phyloP scores from a whole-genome alignment of 2,329 filamentous ascomycete genomes.

The Alternaria angustiovoidea region DNA sequence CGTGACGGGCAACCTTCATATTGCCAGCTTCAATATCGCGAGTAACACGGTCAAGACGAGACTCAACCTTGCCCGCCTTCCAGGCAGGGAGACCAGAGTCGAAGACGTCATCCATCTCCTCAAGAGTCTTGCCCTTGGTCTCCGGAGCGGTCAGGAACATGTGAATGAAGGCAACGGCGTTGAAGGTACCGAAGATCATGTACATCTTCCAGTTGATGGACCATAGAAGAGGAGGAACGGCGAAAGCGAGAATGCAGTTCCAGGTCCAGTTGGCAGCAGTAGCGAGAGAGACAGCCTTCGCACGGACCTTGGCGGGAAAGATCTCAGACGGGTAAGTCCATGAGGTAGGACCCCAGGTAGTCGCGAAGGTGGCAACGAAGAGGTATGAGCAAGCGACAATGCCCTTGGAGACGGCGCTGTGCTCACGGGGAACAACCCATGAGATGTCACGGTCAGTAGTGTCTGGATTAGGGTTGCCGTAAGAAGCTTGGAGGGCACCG shows the following conservation, averaged over 20 bases:
- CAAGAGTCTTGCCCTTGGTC: constrained; percentile 52
- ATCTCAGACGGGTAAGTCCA: constrained; percentile 53
- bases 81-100: constrained; percentile 48
- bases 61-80: constrained; percentile 40
- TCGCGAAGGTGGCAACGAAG: constrained; percentile 55
- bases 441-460: constrained; percentile 56
- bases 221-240: constrained; percentile 52
- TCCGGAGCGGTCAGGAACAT: constrained; percentile 53
- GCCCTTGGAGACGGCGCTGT: constrained; percentile 63
- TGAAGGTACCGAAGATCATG: constrained; percentile 53
- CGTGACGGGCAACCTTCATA: constrained; percentile 33
- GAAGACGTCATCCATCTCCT: constrained; percentile 54
- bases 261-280: constrained; percentile 52
- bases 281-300: constrained; percentile 52
- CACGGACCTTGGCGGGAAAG: constrained; percentile 52
- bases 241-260: constrained; percentile 53
- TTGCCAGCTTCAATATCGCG: constrained; percentile 50
- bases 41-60: constrained; percentile 46
- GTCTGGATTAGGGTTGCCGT: constrained; percentile 56
- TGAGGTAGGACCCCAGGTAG: constrained; percentile 50
- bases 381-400: constrained; percentile 57
- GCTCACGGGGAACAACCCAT: constrained; percentile 65
- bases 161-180: constrained; percentile 48
- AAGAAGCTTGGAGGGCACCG: constrained; percentile 66
- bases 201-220: constrained; percentile 55